Base-by-base conservation (phyloP, 257 asterid species). In the Solanum corneliomulleri region DNA sequence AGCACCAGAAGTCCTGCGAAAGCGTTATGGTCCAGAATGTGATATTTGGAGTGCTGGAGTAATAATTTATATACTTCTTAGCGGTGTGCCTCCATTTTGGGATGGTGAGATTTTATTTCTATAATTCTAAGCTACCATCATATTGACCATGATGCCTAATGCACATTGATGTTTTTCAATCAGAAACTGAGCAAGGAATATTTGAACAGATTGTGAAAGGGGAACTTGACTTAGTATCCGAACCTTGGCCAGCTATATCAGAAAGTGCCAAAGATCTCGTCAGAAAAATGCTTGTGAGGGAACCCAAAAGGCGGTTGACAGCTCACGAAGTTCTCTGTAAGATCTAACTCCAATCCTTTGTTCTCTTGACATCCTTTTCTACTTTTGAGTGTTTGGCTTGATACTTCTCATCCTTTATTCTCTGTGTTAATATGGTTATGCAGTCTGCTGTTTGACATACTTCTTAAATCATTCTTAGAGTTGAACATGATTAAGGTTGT, bases 21-120 rank as follows among this genome's bases (percentile, higher is more conserved):
- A 93, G 88, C 89, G 86, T 60, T 92, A 93, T 77, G 94, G 96
- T 77, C 94, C 75, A 83, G 96, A 93, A 86, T 93, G 96, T 86
- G 96, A 93, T 82, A 91, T 93, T 37, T 93, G 96, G 96, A 93
- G 95, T 86, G 94, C 96, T 45, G 96, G 96, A 84, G 95, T 93
- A 45, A 93, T 93, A 83, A 90, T 91, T 72, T 93, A 93, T 85
- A 93, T 93, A 86, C 88, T 93, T 89, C 90, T 93, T 52, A 86
- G 95, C 83, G 96, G 96, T 3, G 95, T 93, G 27, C 96, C 96
- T 7, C 97, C 97, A 72, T 94, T 93, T 84, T 93, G 95, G 97
- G 97, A 91, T 88, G 97, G 95, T 93, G 87, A 88, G 89, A 69
- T 23, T 82, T 86, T 88, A 6, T 58, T 82, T 35, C 62, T n/a